phyloP scores from a whole-genome alignment of 2,329 filamentous ascomycete genomes.

The Aurifilum marmelostoma region DNA sequence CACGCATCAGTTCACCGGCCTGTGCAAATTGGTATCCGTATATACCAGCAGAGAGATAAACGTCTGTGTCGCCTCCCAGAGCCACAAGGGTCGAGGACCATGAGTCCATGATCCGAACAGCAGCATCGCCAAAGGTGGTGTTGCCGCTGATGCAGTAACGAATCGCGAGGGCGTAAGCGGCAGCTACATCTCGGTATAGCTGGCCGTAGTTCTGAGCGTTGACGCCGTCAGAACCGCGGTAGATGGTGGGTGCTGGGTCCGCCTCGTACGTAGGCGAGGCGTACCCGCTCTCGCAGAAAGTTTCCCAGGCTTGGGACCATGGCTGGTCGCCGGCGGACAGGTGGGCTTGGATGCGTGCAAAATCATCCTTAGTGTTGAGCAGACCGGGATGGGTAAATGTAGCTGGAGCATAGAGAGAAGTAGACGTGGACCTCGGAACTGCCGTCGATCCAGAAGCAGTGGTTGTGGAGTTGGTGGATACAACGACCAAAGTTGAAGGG shows the following conservation, averaged over 20 bases:
- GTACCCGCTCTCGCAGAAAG: too few relatives aligned
- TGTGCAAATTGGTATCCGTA: constrained; percentile 47
- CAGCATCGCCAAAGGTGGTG: constrained; percentile 38
- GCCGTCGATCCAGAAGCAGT: too few relatives aligned
- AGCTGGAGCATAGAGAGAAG: too few relatives aligned
- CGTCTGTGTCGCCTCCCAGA: constrained; percentile 39
- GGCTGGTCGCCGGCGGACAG: too few relatives aligned
- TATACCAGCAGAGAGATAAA: constrained; percentile 40
- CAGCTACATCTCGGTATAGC: constrained; percentile 33
- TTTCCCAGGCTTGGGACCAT: too few relatives aligned
- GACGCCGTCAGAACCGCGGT: constrained; percentile 38
- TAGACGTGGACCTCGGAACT: too few relatives aligned
- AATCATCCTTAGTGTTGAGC: too few relatives aligned
- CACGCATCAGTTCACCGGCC: constrained; percentile 31
- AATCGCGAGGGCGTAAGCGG: constrained; percentile 31
- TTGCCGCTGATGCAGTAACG: constrained; percentile 41
- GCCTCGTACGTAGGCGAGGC: too few relatives aligned
- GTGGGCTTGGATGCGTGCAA: too few relatives aligned
- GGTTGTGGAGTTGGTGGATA: too few relatives aligned
- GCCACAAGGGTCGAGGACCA: constrained; percentile 40
- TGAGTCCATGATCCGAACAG: constrained; percentile 38
- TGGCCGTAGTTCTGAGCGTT: constrained; percentile 40
- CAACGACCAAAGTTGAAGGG: too few relatives aligned
- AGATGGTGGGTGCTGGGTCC: constrained; percentile 34
- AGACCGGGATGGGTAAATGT: too few relatives aligned